phyloP scores from a whole-genome alignment of 129 eudicot genomes.

The Artemisia argyi region DNA sequence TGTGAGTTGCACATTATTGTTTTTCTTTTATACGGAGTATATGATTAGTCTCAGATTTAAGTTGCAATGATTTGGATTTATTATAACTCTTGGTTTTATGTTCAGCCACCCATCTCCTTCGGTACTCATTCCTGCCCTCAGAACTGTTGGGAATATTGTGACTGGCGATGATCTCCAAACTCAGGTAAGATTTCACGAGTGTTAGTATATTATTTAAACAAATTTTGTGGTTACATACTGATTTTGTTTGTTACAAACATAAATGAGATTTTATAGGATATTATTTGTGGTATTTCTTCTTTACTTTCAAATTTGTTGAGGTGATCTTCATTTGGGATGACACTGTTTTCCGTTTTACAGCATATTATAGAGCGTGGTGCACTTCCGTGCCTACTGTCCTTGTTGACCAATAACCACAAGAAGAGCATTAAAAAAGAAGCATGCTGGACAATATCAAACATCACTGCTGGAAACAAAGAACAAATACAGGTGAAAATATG shows the following conservation, averaged over 20 bases:
- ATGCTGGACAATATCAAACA: conserved; percentile 89
- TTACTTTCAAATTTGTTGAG: too few relatives aligned
- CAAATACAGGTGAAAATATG: conserved; percentile 68
- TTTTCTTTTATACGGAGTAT: background rate
- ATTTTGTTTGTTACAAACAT: background rate
- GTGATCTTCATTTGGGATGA: background rate
- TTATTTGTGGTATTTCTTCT: too few relatives aligned
- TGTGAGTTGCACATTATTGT: conserved; percentile 44
- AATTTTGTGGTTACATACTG: background rate
- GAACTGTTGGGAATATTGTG: conserved; percentile 86
- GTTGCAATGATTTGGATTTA: background rate
- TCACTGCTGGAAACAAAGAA: conserved; percentile 90
- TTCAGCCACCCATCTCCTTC: conserved; percentile 89
- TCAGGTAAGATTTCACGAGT: conserved; percentile 49
- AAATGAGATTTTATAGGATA: too few relatives aligned
- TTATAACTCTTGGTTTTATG: conserved; percentile 3
- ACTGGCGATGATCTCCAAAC: conserved; percentile 86
- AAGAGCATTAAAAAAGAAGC: conserved; percentile 94
- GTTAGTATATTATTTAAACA: background rate
- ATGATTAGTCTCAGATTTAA: background rate
- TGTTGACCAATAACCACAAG: conserved; percentile 77
- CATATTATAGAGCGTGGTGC: conserved; percentile 73
- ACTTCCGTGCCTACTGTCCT: conserved; percentile 67
- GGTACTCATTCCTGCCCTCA: conserved; percentile 82
- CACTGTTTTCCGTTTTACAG: conserved; percentile 32